Evolutionary conservation across 306 rosid species (phyloP), one percentile per base, ranked within the genome.

Genomic region (Gastrolobium bilobum): DNA sequence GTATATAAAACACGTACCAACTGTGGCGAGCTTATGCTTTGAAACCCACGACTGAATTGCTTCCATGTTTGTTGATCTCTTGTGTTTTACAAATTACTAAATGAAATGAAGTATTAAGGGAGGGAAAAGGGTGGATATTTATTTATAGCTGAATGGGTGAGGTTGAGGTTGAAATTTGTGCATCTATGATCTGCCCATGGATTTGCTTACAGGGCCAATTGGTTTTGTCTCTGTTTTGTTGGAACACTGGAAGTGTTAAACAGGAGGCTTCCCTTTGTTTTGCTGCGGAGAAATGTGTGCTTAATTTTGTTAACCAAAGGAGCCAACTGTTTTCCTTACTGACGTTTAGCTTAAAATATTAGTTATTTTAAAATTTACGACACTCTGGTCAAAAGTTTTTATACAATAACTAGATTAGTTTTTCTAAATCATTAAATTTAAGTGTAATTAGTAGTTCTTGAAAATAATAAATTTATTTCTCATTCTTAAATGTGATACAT

Each of bases 11-110:
- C 26, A 80, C 71, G 33, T 59, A 91, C 98, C 97, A 57, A 94
- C 65, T 81, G 89, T 87, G 47, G 84, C 64, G 66, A 94, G 92
- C 87, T 94, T 94, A 96, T 94, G 88, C 56, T 90, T 81, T 13
- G 89, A 83, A 79, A 91, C 88, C 98, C 97, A 94, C 3, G 83
- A 65, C 81, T 82, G 94, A 91, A 94, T 52, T 9, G 89, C 67
- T 61, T 91, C 92, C 97, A 92, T 92, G 31, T 20, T 43, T 1
- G 51, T 63, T 71, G 59, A 31, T 52, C 29, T 66, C 4, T 54
- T 34, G 9, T 44, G 37, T 11, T 13, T 54, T 46, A 2, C 8
- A 63, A 64, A 11, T 8, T 58, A 37, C 4, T 4, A 47, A 64
- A 2, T 31, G 44, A 31, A 42, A 30, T 10, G 29, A 26, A 0